Conservation (phyloP, 441 rosid genomes). For the Erodium chrysanthum region DNA sequence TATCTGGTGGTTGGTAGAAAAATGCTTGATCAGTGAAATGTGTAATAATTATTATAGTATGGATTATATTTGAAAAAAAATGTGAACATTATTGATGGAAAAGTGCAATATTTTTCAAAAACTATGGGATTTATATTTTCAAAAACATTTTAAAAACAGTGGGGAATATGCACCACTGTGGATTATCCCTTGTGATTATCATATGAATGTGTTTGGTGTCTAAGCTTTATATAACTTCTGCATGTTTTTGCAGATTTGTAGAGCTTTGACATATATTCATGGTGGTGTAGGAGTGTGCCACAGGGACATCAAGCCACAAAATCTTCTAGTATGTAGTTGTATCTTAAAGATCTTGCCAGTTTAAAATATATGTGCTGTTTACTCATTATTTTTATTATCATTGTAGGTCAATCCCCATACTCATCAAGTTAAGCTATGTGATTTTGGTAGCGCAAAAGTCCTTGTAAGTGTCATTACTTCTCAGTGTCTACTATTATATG, state of each 20-base stretch:
- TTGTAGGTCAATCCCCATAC: slow-evolving; percentile 70
- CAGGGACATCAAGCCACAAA: slow-evolving; percentile 87
- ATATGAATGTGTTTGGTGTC: background rate
- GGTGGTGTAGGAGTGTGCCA: slow-evolving; percentile 59
- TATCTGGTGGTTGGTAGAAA: too few species aligned
- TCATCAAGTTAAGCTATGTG: slow-evolving; percentile 74
- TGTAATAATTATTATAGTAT: too few species aligned
- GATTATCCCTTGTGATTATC: background rate
- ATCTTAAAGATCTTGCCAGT: slow-evolving; percentile 3
- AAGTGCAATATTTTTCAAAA: too few species aligned
- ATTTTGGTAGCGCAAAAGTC: slow-evolving; percentile 91
- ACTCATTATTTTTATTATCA: slow-evolving; percentile 14
- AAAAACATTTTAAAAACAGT: background rate
- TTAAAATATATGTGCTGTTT: background rate
- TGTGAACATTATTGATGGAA: background rate
- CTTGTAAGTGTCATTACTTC: slow-evolving; percentile 37
- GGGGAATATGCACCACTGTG: background rate
- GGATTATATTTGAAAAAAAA: background rate
- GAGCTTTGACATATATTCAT: slow-evolving; percentile 55
- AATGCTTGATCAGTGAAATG: background rate
- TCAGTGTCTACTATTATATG: slow-evolving; percentile 5
- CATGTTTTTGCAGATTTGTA: slow-evolving; percentile 47
- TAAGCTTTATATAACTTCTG: background rate
- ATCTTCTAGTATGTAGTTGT: slow-evolving; percentile 47
- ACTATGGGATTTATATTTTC: background rate